A percentile compares a stretch with the other conserved stretches of the same genome.
phyloP scores from a whole-genome alignment of 495 filamentous ascomycete species.

The Annulohypoxylon bovei region DNA sequence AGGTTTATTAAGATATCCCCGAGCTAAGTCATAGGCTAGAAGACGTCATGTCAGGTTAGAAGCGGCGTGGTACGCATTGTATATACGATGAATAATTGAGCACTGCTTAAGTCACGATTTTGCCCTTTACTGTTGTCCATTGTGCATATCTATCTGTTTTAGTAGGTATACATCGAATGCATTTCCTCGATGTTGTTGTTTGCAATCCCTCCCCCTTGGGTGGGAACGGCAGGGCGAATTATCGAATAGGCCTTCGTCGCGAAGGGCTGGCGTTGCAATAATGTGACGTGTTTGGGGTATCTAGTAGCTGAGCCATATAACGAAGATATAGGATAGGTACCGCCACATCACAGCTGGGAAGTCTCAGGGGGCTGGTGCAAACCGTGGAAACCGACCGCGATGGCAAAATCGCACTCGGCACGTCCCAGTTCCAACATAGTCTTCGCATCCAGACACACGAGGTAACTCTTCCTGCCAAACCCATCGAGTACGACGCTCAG shows the following conservation, averaged over 20 bases:
- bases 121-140: not conserved
- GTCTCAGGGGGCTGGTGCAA: conserved; percentile 51
- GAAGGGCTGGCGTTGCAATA: not conserved
- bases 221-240: not conserved
- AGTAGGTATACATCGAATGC: not conserved
- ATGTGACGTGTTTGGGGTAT: no score
- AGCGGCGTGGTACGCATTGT: not conserved
- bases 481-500: conserved; percentile 79
- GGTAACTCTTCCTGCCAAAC: conserved; percentile 67
- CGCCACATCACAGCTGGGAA: not conserved
- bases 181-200: not conserved
- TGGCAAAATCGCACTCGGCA: conserved; percentile 67
- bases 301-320: no score
- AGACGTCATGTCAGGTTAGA: not conserved
- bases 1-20: not conserved
- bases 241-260: not conserved
- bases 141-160: not conserved
- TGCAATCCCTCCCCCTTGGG: not conserved
- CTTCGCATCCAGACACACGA: conserved; percentile 74
- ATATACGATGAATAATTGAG: not conserved
- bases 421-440: conserved; percentile 72
- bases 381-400: conserved; percentile 81
- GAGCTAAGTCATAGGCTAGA: not conserved
- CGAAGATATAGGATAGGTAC: not conserved
- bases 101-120: not conserved